Evolutionary conservation across 176 grass and related monocot genomes (phyloP).

Genomic region (Alopecurus myosuroides): DNA sequence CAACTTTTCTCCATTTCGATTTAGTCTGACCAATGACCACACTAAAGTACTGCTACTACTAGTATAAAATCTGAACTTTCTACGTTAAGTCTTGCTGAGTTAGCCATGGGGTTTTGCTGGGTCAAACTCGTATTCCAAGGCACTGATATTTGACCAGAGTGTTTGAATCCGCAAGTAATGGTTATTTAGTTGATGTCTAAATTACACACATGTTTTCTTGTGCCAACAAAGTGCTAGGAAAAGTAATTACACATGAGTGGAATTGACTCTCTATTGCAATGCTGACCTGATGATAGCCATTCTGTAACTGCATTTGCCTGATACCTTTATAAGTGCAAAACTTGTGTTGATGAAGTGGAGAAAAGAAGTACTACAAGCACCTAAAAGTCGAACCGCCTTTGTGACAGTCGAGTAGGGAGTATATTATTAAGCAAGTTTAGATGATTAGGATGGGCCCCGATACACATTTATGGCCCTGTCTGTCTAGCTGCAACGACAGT

Average conservation of each 20-base stretch:
- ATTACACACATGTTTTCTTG: background rate
- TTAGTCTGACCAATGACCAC: background rate
- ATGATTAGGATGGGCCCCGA: background rate
- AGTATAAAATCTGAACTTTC: background rate
- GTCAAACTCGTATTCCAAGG: conserved; percentile 35
- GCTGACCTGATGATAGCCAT: background rate
- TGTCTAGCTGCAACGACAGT: background rate
- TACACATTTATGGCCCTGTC: background rate
- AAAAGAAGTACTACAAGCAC: background rate
- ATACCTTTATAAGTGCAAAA: background rate
- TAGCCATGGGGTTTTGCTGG: background rate
- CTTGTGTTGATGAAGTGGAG: background rate
- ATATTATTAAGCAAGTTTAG: background rate
- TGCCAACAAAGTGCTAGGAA: background rate
- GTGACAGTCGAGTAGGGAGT: background rate
- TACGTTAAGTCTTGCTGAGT: too few relatives aligned
- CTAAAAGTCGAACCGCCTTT: background rate
- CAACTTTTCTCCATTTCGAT: background rate
- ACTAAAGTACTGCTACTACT: background rate
- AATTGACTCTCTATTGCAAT: background rate
- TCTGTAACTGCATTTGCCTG: background rate
- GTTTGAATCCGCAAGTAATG: conserved; percentile 7
- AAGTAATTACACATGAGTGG: background rate
- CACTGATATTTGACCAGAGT: background rate
- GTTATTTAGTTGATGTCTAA: background rate